phyloP scores from a whole-genome alignment of 176 grass and related monocot species.

The Eleusine coracana region DNA sequence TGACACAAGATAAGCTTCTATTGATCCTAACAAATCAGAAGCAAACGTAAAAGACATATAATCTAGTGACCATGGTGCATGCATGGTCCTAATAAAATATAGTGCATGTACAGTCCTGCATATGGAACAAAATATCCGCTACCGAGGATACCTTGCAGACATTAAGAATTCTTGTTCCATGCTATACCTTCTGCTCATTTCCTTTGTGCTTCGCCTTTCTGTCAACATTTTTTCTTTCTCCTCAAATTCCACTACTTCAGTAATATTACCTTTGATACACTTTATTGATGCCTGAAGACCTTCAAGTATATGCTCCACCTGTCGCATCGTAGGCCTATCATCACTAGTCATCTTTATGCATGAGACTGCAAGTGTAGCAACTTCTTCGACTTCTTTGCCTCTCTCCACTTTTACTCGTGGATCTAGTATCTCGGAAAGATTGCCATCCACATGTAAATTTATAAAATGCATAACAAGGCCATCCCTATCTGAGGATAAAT shows the following conservation, averaged over 20 bases:
- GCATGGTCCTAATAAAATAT: too few species aligned
- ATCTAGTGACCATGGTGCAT: too few species aligned
- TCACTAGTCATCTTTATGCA: neutral
- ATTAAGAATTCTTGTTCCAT: constrained; percentile 3
- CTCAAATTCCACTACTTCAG: neutral
- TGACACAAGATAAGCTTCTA: too few species aligned
- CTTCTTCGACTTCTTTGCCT: neutral
- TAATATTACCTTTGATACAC: neutral
- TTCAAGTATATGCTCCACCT: neutral
- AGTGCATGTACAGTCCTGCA: too few species aligned
- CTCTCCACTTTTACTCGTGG: neutral
- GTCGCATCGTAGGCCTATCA: neutral
- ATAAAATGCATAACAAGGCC: neutral
- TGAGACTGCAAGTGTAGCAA: neutral
- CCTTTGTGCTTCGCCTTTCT: neutral
- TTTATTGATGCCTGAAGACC: neutral
- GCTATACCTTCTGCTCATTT: neutral
- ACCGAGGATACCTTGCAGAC: constrained; percentile 9
- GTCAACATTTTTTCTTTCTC: too few species aligned
- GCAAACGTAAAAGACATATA: too few species aligned
- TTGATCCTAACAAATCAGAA: too few species aligned
- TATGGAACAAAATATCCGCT: neutral
- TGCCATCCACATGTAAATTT: neutral
- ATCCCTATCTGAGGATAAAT: neutral
- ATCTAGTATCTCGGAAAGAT: neutral